Percentiles rank a stretch among this genome's conserved stretches.
phyloP scores from a whole-genome alignment of 441 rosid species.

The Corymbia calophylla region DNA sequence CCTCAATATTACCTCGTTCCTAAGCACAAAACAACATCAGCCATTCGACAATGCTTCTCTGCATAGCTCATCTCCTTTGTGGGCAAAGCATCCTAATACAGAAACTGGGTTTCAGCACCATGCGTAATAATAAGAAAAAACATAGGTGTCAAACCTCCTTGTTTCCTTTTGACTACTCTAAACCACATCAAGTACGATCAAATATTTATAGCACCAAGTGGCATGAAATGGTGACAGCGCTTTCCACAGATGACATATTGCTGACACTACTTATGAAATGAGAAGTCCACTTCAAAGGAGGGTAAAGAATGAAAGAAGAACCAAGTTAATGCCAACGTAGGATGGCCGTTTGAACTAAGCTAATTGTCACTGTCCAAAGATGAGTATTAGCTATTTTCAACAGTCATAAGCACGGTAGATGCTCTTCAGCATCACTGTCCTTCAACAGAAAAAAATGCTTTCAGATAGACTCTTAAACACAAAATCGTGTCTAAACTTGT shows the following conservation, averaged over 20 bases:
- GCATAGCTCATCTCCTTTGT: slow-evolving; percentile 74
- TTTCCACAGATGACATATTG: neutral
- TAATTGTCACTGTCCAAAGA: neutral
- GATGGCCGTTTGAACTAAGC: neutral
- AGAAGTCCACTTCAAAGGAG: neutral
- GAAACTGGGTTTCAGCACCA: neutral
- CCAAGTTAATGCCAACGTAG: neutral
- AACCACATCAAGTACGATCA: neutral
- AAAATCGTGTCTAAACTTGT: neutral
- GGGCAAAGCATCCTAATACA: slow-evolving; percentile 79
- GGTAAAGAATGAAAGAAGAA: neutral
- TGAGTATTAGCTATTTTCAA: neutral
- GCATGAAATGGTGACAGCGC: neutral
- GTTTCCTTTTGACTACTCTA: neutral
- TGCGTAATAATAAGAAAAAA: neutral
- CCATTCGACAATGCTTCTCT: slow-evolving; percentile 81
- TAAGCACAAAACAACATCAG: slow-evolving; percentile 86
- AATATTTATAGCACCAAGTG: neutral
- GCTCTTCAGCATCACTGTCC: neutral
- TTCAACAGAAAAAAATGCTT: neutral
- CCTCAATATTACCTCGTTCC: slow-evolving; percentile 70
- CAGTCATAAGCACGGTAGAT: neutral
- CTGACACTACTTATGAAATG: neutral
- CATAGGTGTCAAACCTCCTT: neutral
- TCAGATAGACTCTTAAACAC: neutral